A percentile compares a stretch with the other conserved stretches of the same genome.
Evolutionary conservation across 345 rosid species (phyloP).

Genomic region (Cochlearia excelsa): DNA sequence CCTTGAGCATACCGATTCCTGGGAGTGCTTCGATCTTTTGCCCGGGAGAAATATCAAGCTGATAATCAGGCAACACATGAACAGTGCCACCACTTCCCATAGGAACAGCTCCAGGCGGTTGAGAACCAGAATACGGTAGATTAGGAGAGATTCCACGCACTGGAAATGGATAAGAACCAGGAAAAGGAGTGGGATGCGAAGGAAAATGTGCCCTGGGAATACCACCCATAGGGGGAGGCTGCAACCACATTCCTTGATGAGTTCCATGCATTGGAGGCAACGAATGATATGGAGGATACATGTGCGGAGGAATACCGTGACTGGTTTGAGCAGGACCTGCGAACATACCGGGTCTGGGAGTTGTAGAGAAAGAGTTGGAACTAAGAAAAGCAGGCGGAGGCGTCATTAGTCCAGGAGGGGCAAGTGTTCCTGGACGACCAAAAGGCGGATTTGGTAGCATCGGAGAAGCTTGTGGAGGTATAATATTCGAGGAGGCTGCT

Average conservation of each 20-base stretch:
- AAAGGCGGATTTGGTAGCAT: constrained; percentile 39
- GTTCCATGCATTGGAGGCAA: constrained; percentile 56
- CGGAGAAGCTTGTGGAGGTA: constrained; percentile 38
- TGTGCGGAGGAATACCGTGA: constrained; percentile 55
- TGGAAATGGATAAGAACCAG: constrained; percentile 55
- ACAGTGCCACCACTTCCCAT: constrained; percentile 43
- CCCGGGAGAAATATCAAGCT: constrained; percentile 39
- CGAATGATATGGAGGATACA: constrained; percentile 57
- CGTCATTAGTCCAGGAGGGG: constrained; percentile 45
- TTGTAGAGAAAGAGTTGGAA: constrained; percentile 44
- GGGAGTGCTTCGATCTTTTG: constrained; percentile 52
- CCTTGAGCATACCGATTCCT: constrained; percentile 81
- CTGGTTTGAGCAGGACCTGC: constrained; percentile 41
- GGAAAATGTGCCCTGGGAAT: constrained; percentile 55
- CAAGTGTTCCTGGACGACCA: constrained; percentile 41
- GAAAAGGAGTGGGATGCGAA: constrained; percentile 58
- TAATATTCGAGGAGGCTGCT: constrained; percentile 34
- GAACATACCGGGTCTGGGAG: constrained; percentile 44
- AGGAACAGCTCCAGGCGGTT: constrained; percentile 57
- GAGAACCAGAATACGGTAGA: constrained; percentile 52
- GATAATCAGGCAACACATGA: constrained; percentile 45
- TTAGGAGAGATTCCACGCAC: constrained; percentile 46
- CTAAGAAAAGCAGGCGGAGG: constrained; percentile 40
- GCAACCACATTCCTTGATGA: constrained; percentile 76
- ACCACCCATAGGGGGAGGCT: constrained; percentile 65